These are phyloP conservation scores for Xylariales sp. DNA, from an alignment of 2,329 filamentous ascomycete genomes.

Conservation along the genomic window DNA sequence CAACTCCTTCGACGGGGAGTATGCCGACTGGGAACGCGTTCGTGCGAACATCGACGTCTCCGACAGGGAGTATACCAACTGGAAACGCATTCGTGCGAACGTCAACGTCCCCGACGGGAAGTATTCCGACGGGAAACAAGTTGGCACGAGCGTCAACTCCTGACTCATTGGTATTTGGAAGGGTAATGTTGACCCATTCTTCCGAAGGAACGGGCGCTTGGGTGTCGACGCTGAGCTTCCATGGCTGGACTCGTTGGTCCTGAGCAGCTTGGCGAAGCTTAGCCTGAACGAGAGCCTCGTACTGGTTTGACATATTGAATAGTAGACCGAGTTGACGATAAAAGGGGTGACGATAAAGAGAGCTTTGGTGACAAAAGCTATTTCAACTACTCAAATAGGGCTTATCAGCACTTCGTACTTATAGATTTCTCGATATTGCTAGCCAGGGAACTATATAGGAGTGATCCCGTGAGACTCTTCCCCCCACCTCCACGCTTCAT, in stretches of 20 bases:
- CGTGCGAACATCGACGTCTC: slow-evolving; percentile 7
- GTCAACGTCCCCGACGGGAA: slow-evolving; percentile 7
- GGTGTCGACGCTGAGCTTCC: slow-evolving; percentile 29
- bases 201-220: slow-evolving; percentile 1
- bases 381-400: background rate
- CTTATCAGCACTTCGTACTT: background rate
- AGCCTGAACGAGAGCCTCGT: slow-evolving; percentile 17
- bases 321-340: background rate
- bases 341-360: background rate
- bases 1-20: background rate
- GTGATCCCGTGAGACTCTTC: background rate
- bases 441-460: background rate
- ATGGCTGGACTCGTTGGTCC: slow-evolving; percentile 27
- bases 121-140: slow-evolving; percentile 3
- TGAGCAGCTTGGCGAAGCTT: slow-evolving; percentile 20
- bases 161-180: background rate
- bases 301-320: slow-evolving; percentile 27
- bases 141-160: slow-evolving; percentile 8
- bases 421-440: background rate
- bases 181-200: slow-evolving; percentile 27
- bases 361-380: background rate
- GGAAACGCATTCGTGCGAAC: slow-evolving; percentile 15
- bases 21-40: slow-evolving; percentile 20
- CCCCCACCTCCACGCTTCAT: background rate
- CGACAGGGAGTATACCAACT: slow-evolving; percentile 4